phyloP scores from a whole-genome alignment of 371 early-diverging fungal genomes.

The Conidiobolus incongruus region DNA sequence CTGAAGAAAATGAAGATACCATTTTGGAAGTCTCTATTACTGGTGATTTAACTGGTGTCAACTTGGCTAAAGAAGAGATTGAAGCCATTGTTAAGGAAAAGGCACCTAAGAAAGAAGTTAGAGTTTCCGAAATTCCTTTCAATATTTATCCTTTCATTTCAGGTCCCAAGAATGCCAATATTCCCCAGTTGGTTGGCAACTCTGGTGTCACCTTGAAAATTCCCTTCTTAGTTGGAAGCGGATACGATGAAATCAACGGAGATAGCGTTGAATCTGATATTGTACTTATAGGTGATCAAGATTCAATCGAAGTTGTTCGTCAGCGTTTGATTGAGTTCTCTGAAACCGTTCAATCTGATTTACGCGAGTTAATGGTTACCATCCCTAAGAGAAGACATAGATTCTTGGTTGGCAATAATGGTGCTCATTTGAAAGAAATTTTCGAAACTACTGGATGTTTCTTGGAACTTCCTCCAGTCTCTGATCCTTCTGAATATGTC shows the following conservation, averaged over 20 bases:
- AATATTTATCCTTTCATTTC: conserved; percentile 59
- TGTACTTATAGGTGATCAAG: conserved; percentile 13
- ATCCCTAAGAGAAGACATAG: conserved; percentile 82
- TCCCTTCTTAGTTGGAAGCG: conserved; percentile 30
- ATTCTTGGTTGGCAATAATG: conserved; percentile 68
- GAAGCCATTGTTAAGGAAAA: conserved; percentile 56
- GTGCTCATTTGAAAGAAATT: conserved; percentile 52
- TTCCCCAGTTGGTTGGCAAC: conserved; percentile 30
- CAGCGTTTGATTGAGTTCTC: too few species aligned
- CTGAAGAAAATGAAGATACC: conserved; percentile 25
- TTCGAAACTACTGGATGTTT: conserved; percentile 59
- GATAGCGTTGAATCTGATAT: conserved; percentile 22
- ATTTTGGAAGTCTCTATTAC: conserved; percentile 41
- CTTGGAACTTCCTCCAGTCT: conserved; percentile 47
- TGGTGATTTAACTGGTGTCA: conserved; percentile 68
- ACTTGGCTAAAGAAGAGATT: conserved; percentile 66
- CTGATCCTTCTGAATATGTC: conserved; percentile 47
- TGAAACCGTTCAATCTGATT: too few species aligned
- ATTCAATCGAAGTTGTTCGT: background rate
- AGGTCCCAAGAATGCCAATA: conserved; percentile 36
- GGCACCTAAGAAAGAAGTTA: conserved; percentile 29
- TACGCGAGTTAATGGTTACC: conserved; percentile 26
- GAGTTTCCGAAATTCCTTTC: conserved; percentile 26
- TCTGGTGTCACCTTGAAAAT: conserved; percentile 48
- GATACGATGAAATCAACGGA: conserved; percentile 15